These are phyloP conservation scores for Pythium dissotocum DNA, from an alignment of 352 stramenopile genomes.

Conservation along the genomic window DNA sequence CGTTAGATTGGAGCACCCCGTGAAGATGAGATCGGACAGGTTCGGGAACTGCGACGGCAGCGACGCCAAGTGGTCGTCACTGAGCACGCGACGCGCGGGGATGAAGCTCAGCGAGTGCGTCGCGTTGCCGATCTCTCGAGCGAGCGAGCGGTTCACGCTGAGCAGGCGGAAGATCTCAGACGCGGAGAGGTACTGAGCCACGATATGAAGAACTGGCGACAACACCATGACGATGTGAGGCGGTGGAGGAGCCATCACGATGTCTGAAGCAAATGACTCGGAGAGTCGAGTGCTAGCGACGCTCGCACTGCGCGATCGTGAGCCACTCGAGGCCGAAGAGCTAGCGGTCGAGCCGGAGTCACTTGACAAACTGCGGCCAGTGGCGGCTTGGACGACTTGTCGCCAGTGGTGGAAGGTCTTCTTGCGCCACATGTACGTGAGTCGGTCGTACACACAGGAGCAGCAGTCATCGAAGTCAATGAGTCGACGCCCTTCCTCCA, in stretches of 20 bases:
- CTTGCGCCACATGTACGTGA: constrained; percentile 78
- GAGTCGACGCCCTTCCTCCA: constrained; percentile 29
- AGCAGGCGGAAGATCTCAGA: constrained; percentile 58
- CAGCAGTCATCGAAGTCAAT: constrained; percentile 54
- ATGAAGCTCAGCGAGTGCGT: constrained; percentile 61
- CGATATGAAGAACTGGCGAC: constrained; percentile 45
- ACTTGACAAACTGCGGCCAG: neutral
- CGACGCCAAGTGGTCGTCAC: constrained; percentile 43
- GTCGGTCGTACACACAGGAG: constrained; percentile 63
- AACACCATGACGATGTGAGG: constrained; percentile 24
- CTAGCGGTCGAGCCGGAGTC: neutral
- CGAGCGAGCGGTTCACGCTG: constrained; percentile 46
- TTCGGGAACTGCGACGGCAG: constrained; percentile 51
- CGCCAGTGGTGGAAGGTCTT: constrained; percentile 79
- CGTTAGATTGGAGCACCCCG: constrained; percentile 58
- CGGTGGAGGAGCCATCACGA: neutral
- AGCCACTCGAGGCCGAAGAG: neutral
- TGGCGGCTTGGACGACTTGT: constrained; percentile 36
- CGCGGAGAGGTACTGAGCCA: constrained; percentile 45
- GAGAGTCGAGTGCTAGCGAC: neutral
- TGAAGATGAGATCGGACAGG: constrained; percentile 58
- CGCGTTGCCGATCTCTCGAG: constrained; percentile 41
- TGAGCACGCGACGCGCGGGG: constrained; percentile 41
- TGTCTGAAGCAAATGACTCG: neutral
- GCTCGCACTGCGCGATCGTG: constrained; percentile 16